These are phyloP conservation scores for Pseudogymnoascus verrucosus DNA, from an alignment of 2,329 filamentous ascomycete species.

Conservation along the genomic window DNA sequence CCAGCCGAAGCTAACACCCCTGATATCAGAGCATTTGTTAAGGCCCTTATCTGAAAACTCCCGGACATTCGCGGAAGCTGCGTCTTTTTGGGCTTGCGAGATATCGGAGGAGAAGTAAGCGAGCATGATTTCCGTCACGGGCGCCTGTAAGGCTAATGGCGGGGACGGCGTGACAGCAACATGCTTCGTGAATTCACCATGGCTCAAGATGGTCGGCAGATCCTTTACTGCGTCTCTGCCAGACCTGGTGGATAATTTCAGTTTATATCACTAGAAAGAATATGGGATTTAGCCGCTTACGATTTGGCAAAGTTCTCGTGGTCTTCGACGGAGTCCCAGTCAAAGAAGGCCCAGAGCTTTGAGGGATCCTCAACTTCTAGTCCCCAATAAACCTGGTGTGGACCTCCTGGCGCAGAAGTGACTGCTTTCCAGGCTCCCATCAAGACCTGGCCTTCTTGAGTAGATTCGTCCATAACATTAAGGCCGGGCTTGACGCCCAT, in stretches of 20 bases:
- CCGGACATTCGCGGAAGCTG: not conserved
- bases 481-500: slow-evolving; percentile 19
- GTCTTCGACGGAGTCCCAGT: slow-evolving; percentile 22
- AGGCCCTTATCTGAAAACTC: slow-evolving; percentile 9
- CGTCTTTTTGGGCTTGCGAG: not conserved
- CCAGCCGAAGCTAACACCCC: slow-evolving; percentile 24
- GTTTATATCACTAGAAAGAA: not conserved
- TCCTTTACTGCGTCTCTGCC: slow-evolving; percentile 17
- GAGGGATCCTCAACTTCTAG: slow-evolving; percentile 19
- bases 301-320: slow-evolving; percentile 19
- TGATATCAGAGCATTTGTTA: slow-evolving; percentile 12
- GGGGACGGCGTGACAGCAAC: slow-evolving; percentile 14
- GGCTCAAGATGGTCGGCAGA: slow-evolving; percentile 16
- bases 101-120: slow-evolving; percentile 6
- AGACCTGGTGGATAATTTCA: slow-evolving; percentile 10
- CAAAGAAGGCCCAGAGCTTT: slow-evolving; percentile 22
- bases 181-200: slow-evolving; percentile 21
- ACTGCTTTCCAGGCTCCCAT: slow-evolving; percentile 13
- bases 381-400: slow-evolving; percentile 18
- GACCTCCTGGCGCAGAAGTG: slow-evolving; percentile 16
- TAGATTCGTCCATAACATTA: slow-evolving; percentile 17
- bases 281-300: slow-evolving; percentile 11
- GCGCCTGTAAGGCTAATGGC: slow-evolving; percentile 14
- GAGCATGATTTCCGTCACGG: slow-evolving; percentile 10
- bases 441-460: slow-evolving; percentile 16